phyloP scores from a whole-genome alignment of 169 alveolate species.

The Miamiensis avidus region DNA sequence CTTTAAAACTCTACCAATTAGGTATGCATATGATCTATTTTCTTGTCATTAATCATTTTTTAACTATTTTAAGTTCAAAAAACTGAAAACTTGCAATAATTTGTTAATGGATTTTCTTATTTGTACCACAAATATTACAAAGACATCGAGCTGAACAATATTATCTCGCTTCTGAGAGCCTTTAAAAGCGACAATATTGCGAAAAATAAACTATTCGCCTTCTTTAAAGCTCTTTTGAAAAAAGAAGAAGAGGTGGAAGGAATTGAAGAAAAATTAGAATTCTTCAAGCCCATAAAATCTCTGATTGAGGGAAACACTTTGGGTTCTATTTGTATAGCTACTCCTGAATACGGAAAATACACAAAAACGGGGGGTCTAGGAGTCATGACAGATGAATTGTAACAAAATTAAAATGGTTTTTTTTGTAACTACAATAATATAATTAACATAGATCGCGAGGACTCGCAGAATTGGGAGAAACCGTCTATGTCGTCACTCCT shows the following conservation, averaged over 20 bases:
- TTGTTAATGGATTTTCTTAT: constrained; percentile 45
- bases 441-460: constrained; percentile 65
- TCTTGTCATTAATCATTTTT: too few relatives aligned
- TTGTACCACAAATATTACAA: constrained; percentile 29
- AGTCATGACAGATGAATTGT: constrained; percentile 92
- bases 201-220: constrained; percentile 36
- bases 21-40: background rate
- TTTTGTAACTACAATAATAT: too few relatives aligned
- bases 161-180: constrained; percentile 22
- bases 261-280: constrained; percentile 32
- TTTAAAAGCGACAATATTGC: constrained; percentile 31
- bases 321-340: constrained; percentile 85
- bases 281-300: constrained; percentile 37
- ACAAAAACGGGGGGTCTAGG: constrained; percentile 93
- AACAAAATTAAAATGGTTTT: too few relatives aligned
- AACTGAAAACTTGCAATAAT: constrained; percentile 22
- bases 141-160: constrained; percentile 27
- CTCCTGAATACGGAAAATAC: constrained; percentile 92
- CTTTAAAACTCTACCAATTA: constrained; percentile 24
- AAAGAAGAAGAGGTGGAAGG: constrained; percentile 5
- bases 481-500: constrained; percentile 86
- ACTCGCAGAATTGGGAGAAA: constrained; percentile 78
- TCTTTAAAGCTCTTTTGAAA: constrained; percentile 45
- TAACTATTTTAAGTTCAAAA: background rate
- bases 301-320: constrained; percentile 67